Evolutionary conservation across 2,329 filamentous ascomycete genomes (phyloP).

Genomic region (Nigrospora sphaerica): DNA sequence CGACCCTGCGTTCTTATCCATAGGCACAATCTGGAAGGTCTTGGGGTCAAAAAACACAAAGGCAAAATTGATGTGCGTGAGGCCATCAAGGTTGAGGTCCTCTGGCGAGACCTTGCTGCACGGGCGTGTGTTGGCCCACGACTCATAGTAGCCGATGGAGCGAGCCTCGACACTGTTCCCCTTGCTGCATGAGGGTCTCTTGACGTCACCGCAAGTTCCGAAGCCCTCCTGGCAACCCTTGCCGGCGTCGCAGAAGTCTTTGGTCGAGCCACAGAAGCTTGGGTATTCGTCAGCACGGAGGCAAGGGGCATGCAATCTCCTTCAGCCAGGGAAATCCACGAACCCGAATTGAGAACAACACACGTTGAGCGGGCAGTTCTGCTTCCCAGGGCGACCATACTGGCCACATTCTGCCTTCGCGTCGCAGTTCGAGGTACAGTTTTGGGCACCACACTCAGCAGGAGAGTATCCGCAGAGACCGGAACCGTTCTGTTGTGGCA

Average conservation of each 20-base stretch:
- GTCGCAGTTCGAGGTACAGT: slow-evolving; percentile 22
- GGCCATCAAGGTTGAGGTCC: not conserved
- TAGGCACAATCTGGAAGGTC: not conserved
- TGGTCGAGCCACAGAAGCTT: not conserved
- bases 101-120: not conserved
- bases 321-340: not conserved
- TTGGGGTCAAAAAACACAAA: not conserved
- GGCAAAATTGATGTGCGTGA: not conserved
- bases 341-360: slow-evolving; percentile 23
- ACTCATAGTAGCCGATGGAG: not conserved
- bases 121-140: not conserved
- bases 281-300: not conserved
- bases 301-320: not conserved
- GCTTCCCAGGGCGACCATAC: slow-evolving; percentile 11
- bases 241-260: not conserved
- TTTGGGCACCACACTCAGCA: slow-evolving; percentile 14
- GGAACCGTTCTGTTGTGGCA: not conserved
- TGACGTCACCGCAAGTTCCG: not conserved
- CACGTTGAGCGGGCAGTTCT: slow-evolving; percentile 26
- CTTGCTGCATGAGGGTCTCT: not conserved
- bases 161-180: not conserved
- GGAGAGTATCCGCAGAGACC: slow-evolving; percentile 3
- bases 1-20: not conserved
- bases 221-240: not conserved
- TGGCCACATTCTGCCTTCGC: slow-evolving; percentile 24